These are phyloP conservation scores for Monoraphidium neglectum DNA, from an alignment of 139 green algal genomes.

Conservation along the genomic window DNA sequence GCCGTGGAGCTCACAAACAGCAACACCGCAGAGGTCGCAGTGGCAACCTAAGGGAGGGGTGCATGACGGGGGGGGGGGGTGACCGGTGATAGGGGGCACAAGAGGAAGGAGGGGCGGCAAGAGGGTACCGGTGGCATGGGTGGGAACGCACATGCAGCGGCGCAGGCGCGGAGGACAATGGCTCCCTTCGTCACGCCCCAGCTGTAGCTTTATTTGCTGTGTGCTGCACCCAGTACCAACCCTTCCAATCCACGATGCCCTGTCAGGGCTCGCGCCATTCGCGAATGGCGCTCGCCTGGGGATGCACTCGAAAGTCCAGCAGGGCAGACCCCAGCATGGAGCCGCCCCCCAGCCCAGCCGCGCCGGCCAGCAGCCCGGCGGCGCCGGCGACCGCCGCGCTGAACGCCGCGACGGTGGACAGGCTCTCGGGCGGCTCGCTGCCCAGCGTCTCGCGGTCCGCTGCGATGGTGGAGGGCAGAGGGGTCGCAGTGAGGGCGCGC, in stretches of 20 bases:
- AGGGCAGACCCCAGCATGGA: neutral
- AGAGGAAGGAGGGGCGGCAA: too few species aligned
- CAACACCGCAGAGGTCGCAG: conserved; percentile 7
- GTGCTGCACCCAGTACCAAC: too few species aligned
- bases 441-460: neutral
- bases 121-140: too few species aligned
- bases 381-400: neutral
- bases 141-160: too few species aligned
- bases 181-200: too few species aligned
- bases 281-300: neutral
- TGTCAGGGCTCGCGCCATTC: too few species aligned
- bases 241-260: too few species aligned
- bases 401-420: neutral
- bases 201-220: too few species aligned
- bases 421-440: neutral
- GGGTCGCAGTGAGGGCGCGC: too few species aligned
- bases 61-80: too few species aligned
- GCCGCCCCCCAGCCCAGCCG: neutral
- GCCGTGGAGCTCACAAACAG: conserved; percentile 8
- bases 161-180: too few species aligned
- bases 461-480: neutral
- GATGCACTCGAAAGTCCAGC: conserved; percentile 9
- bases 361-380: neutral
- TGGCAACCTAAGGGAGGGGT: neutral
- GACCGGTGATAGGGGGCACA: too few species aligned